Evolutionary conservation across 176 grass and related monocot genomes (phyloP).

Genomic region (Olyra latifolia): DNA sequence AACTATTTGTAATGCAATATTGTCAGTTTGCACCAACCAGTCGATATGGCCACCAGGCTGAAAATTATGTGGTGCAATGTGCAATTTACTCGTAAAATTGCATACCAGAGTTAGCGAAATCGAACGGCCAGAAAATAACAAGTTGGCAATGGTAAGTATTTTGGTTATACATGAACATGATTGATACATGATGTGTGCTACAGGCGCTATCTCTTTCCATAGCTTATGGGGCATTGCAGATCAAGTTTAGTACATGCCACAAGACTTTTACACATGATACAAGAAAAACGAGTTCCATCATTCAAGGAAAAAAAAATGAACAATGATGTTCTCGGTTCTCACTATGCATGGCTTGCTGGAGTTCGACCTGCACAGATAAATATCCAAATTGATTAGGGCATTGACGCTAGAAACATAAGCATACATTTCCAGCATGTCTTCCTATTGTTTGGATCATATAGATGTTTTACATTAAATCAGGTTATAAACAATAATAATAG

Average conservation of each 20-base stretch:
- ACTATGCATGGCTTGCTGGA: neutral
- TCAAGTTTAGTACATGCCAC: constrained; percentile 35
- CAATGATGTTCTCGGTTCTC: constrained; percentile 42
- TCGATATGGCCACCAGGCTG: neutral
- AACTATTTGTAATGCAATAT: neutral
- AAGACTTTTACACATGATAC: constrained; percentile 50
- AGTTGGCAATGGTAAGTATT: neutral
- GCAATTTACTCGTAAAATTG: neutral
- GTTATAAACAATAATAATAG: neutral
- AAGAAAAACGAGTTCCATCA: constrained; percentile 44
- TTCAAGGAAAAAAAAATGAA: constrained; percentile 39
- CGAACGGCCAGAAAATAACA: neutral
- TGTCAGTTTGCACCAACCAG: neutral
- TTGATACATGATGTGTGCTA: constrained; percentile 34
- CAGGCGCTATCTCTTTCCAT: constrained; percentile 38
- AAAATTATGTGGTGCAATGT: neutral
- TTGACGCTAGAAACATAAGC: neutral
- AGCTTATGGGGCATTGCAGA: constrained; percentile 27
- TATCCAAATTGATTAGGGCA: constrained; percentile 15
- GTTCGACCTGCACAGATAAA: constrained; percentile 1
- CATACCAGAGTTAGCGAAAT: neutral
- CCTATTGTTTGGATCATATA: neutral
- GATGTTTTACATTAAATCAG: neutral
- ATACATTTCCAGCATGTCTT: neutral
- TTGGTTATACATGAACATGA: constrained; percentile 24